phyloP scores from a whole-genome alignment of 2,329 filamentous ascomycete species.

The Alternaria arbusti region DNA sequence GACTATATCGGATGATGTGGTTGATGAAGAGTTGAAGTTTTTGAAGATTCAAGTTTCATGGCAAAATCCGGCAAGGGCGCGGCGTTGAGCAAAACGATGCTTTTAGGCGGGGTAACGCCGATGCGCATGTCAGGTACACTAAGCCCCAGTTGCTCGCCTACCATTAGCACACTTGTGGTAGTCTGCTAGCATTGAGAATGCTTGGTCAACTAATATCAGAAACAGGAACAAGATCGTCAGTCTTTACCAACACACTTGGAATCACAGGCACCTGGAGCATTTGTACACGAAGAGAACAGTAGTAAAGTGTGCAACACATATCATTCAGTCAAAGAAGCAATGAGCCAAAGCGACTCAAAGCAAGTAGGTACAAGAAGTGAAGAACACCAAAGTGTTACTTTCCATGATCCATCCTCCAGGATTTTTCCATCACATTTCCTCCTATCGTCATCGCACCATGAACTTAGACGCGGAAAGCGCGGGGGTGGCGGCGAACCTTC shows the following conservation, averaged over 20 bases:
- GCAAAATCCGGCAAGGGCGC: too few species aligned
- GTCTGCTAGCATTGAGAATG: not conserved
- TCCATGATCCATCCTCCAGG: not conserved
- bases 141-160: not conserved
- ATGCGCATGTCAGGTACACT: not conserved
- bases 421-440: not conserved
- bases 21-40: not conserved
- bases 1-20: conserved; percentile 6
- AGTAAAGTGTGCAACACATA: conserved; percentile 6
- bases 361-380: conserved; percentile 26
- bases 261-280: not conserved
- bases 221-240: accelerated
- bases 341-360: not conserved
- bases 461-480: conserved; percentile 23
- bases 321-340: conserved; percentile 8
- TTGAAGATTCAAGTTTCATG: too few species aligned
- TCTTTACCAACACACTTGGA: not conserved
- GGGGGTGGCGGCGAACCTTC: conserved; percentile 27
- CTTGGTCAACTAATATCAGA: not conserved
- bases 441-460: not conserved
- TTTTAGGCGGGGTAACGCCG: not conserved
- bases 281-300: not conserved
- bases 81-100: not conserved
- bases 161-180: not conserved
- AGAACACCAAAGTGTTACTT: conserved; percentile 7